Evolutionary conservation across 2,329 filamentous ascomycete genomes (phyloP), one percentile per base, ranked within the genome.

Genomic region (Neonectria hederae): DNA sequence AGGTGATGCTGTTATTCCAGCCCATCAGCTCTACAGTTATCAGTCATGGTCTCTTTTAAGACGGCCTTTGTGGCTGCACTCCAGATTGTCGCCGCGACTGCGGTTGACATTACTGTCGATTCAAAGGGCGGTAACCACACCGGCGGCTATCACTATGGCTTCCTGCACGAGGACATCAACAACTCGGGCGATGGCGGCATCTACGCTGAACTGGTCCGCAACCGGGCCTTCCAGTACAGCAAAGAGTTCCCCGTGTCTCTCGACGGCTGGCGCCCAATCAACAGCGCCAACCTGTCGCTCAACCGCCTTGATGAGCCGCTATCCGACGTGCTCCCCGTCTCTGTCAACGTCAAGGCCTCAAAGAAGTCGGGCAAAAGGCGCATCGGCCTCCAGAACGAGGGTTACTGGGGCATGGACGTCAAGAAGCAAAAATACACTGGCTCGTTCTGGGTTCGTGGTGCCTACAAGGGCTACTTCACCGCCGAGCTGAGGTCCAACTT

Each of bases 101-200:
- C 79, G 49, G 68, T 82, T 21, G 69, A 77, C 57, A 81, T 83
- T 48, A 72, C 70, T 9, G 78, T 83, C 5, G 73, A 72, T 11
- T 75, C 75, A 2, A 73, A 74, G 2, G 79, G 80, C 6, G 81
- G 81, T 4, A 83, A 83, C 57, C 75, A 73, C 13, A 83, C 81
- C 0, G 80, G 78, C 19, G 79, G 79, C 13, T 80, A 82, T 55
- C 81, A 82, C 61, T 83, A 83, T 68, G 81, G 81, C 0, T 81
- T 83, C 65, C 73, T 83, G 3, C 81, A 83, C 54, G 81, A 83
- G 85, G 86, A 88, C 58, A 90, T 90, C 75, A 88, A 88, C 76
- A 87, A 91, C 75, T 89, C 87, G 2, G 90, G 90, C 2, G 90
- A 93, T 72, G 90, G 90, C 22, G 90, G 90, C 5, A 86, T 92